A percentile compares a stretch with the other conserved stretches of the same genome.
Conservation (phyloP, 441 rosid species). For the Eutrema salsugineum region DNA sequence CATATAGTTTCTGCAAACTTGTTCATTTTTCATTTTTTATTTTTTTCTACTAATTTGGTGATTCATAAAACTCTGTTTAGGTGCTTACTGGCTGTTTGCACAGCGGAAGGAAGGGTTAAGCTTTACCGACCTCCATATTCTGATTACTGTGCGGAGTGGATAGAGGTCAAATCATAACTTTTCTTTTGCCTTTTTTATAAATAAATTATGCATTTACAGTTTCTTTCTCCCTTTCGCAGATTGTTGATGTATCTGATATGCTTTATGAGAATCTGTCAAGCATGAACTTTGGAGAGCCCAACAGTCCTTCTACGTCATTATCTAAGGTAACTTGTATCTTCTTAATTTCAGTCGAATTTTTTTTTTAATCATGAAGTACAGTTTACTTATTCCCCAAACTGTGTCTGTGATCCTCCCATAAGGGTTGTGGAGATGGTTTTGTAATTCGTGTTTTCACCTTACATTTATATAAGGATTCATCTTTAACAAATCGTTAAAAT, state of each 20-base stretch:
- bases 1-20: neutral
- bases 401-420: neutral
- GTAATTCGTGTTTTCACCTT: neutral
- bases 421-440: neutral
- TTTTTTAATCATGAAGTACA: neutral
- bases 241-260: constrained; percentile 63
- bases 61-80: constrained; percentile 37
- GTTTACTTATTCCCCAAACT: neutral
- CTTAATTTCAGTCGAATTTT: neutral
- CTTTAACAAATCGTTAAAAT: neutral
- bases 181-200: neutral
- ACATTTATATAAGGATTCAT: neutral
- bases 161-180: constrained; percentile 49
- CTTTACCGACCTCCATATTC: constrained; percentile 76
- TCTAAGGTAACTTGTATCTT: constrained; percentile 44
- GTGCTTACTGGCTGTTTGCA: constrained; percentile 87
- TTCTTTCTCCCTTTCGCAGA: constrained; percentile 36
- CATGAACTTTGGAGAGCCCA: constrained; percentile 45
- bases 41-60: neutral
- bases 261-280: constrained; percentile 52
- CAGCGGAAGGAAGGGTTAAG: constrained; percentile 80
- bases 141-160: constrained; percentile 93
- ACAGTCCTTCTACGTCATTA: constrained; percentile 30
- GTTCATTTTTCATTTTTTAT: neutral
- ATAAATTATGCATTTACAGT: neutral